A percentile compares a stretch with the other conserved stretches of the same genome.
phyloP scores from a whole-genome alignment of 306 rosid species.

The Psophocarpus tetragonolobus region DNA sequence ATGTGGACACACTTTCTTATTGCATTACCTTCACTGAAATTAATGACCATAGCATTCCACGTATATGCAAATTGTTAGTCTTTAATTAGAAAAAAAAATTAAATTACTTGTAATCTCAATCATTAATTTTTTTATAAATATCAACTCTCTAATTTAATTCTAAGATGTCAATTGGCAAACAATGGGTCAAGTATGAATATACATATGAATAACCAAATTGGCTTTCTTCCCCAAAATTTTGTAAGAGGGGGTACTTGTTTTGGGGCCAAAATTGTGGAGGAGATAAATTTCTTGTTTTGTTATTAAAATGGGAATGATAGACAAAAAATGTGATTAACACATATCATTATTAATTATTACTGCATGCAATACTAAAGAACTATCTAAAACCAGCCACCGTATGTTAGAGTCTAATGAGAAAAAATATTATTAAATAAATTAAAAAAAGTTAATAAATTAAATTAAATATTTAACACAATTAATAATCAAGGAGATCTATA shows the following conservation, averaged over 20 bases:
- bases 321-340: too few species aligned
- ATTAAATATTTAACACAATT: neutral
- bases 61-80: constrained; percentile 15
- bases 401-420: neutral
- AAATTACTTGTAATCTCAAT: neutral
- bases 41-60: constrained; percentile 1
- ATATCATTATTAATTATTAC: too few species aligned
- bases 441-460: neutral
- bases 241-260: neutral
- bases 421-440: neutral
- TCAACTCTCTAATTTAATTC: neutral
- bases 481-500: too few species aligned
- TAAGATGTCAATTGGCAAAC: neutral
- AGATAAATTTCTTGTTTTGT: neutral
- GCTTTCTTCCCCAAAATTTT: neutral
- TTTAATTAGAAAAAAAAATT: neutral
- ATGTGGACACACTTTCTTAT: constrained; percentile 28
- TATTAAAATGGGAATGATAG: neutral
- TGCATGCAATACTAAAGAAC: neutral
- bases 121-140: neutral
- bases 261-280: neutral
- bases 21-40: constrained; percentile 21
- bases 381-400: neutral
- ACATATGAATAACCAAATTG: neutral
- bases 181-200: neutral